Percentiles rank a stretch among this genome's conserved stretches.
Evolutionary conservation across 2,329 filamentous ascomycete species (phyloP).

Genomic region (Helotiales sp.): DNA sequence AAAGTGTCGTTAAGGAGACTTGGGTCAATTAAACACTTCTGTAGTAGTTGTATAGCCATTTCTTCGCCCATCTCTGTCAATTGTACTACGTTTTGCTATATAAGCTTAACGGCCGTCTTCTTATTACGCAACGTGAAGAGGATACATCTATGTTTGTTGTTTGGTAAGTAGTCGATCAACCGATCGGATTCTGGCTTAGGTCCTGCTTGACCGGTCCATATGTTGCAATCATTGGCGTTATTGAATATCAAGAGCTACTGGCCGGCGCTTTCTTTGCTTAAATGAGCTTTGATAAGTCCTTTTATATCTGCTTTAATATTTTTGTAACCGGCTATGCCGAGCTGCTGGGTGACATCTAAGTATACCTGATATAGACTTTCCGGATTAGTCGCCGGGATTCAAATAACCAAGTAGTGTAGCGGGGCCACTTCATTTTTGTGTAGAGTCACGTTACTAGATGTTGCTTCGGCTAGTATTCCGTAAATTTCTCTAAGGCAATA

Average conservation of each 20-base stretch:
- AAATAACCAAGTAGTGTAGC: constrained; percentile 52
- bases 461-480: too few species aligned
- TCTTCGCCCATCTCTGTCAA: constrained; percentile 41
- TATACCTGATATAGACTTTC: constrained; percentile 37
- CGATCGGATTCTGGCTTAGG: constrained; percentile 14
- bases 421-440: too few species aligned
- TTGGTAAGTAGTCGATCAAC: constrained; percentile 44
- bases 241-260: constrained; percentile 48
- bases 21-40: constrained; percentile 33
- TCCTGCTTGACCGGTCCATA: constrained; percentile 31
- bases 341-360: constrained; percentile 45
- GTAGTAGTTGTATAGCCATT: constrained; percentile 41
- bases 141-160: constrained; percentile 42
- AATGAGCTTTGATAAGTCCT: constrained; percentile 19
- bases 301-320: constrained; percentile 25
- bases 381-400: constrained; percentile 49
- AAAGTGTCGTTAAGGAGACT: constrained; percentile 19
- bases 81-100: constrained; percentile 39
- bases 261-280: constrained; percentile 35
- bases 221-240: constrained; percentile 48
- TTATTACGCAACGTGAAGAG: constrained; percentile 48
- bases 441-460: too few species aligned
- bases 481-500: too few species aligned
- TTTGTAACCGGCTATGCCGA: constrained; percentile 17
- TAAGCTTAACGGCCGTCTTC: constrained; percentile 41